These are phyloP conservation scores for Drosera spatulata DNA, from an alignment of 179 eudicot species.

Conservation along the genomic window DNA sequence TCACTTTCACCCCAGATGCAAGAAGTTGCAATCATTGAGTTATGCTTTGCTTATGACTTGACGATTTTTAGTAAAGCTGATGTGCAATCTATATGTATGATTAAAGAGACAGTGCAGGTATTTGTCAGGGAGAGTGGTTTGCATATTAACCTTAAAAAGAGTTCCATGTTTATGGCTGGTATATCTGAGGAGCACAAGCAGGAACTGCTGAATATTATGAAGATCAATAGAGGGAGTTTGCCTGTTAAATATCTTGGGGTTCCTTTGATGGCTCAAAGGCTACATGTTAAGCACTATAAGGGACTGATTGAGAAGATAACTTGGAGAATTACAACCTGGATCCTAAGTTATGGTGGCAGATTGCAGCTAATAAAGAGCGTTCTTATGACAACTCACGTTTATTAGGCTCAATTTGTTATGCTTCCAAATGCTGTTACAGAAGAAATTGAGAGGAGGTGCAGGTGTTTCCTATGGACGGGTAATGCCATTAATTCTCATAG, in stretches of 20 bases:
- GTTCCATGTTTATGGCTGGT: neutral
- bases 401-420: too few species aligned
- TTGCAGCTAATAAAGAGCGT: too few species aligned
- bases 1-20: neutral
- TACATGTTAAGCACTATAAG: neutral
- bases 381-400: too few species aligned
- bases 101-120: too few species aligned
- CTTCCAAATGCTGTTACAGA: too few species aligned
- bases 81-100: too few species aligned
- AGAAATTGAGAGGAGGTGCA: neutral
- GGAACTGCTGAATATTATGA: neutral
- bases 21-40: neutral
- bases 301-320: too few species aligned
- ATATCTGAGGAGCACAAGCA: neutral
- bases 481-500: neutral
- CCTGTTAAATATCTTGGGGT: neutral
- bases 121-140: neutral
- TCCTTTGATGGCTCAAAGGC: neutral
- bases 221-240: neutral
- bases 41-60: neutral
- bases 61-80: neutral
- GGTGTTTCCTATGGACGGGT: neutral
- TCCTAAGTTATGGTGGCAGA: too few species aligned
- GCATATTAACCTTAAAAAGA: neutral
- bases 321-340: too few species aligned